These are phyloP conservation scores for Euphorbia tirucalli DNA, from an alignment of 345 rosid species.

Conservation along the genomic window DNA sequence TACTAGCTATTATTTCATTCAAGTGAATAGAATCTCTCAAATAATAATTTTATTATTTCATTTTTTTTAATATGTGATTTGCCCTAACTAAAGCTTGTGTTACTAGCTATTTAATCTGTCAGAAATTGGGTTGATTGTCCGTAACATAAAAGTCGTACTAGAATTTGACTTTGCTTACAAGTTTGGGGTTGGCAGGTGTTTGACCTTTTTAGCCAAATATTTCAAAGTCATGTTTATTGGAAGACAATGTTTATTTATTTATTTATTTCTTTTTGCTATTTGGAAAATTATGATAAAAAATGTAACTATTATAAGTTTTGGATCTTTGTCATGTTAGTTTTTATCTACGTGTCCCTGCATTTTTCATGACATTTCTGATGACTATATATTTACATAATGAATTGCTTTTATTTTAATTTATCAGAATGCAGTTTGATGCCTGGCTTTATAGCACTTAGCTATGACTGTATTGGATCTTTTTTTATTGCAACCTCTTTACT, in stretches of 20 bases:
- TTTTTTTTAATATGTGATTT: background rate
- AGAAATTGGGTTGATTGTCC: background rate
- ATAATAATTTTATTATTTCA: background rate
- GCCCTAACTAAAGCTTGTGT: background rate
- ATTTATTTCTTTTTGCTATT: background rate
- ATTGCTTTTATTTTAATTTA: conserved; percentile 5
- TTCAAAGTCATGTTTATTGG: background rate
- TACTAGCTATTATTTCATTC: too few species aligned
- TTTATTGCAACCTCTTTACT: background rate
- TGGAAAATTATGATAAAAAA: background rate
- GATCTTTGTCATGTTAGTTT: background rate
- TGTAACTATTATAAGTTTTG: background rate
- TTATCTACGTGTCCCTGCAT: background rate
- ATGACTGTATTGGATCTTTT: background rate
- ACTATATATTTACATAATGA: background rate
- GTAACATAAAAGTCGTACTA: background rate
- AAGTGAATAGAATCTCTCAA: background rate
- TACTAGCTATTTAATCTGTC: background rate
- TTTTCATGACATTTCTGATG: background rate
- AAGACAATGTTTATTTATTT: background rate
- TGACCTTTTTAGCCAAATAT: background rate
- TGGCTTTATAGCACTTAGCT: conserved; percentile 5
- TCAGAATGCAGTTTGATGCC: background rate
- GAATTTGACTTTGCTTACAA: background rate
- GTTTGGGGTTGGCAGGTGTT: background rate